These are phyloP conservation scores for Cyanidium caldarium DNA, from an alignment of 23 red algal species.

Conservation along the genomic window DNA sequence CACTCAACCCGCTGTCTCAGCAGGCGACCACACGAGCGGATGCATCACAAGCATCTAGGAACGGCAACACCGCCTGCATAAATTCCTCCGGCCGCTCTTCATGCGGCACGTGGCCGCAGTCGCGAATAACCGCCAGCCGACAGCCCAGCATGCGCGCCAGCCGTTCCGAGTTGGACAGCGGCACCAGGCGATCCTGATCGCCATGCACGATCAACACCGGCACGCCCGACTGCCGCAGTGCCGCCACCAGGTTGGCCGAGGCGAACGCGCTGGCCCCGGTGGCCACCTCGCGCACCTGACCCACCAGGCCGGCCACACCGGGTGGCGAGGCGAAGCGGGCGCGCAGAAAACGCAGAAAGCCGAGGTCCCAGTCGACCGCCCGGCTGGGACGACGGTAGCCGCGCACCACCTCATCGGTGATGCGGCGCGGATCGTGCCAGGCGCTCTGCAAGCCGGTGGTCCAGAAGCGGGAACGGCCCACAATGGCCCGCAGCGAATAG, in stretches of 20 bases:
- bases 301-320: background rate
- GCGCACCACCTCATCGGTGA: constrained; percentile 14
- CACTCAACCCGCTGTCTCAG: too few relatives aligned
- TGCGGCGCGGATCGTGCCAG: background rate
- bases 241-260: constrained; percentile 16
- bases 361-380: constrained; percentile 24
- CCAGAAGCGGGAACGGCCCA: constrained; percentile 20
- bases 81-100: constrained; percentile 41
- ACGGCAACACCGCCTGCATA: constrained; percentile 15
- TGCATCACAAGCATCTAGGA: too few relatives aligned
- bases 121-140: constrained; percentile 16
- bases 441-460: constrained; percentile 16
- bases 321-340: constrained; percentile 3
- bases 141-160: constrained; percentile 18
- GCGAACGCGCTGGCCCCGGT: constrained; percentile 10
- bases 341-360: constrained; percentile 28
- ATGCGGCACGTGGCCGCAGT: constrained; percentile 48
- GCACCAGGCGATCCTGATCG: constrained; percentile 30
- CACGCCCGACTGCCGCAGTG: background rate
- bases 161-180: constrained; percentile 31
- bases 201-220: constrained; percentile 54
- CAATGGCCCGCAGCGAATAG: too few relatives aligned
- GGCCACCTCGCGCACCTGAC: background rate
- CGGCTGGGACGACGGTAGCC: constrained; percentile 26
- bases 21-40: too few relatives aligned